These are phyloP conservation scores for Panellus pusillus DNA, from an alignment of 768 basidiomycete species.

Conservation along the genomic window DNA sequence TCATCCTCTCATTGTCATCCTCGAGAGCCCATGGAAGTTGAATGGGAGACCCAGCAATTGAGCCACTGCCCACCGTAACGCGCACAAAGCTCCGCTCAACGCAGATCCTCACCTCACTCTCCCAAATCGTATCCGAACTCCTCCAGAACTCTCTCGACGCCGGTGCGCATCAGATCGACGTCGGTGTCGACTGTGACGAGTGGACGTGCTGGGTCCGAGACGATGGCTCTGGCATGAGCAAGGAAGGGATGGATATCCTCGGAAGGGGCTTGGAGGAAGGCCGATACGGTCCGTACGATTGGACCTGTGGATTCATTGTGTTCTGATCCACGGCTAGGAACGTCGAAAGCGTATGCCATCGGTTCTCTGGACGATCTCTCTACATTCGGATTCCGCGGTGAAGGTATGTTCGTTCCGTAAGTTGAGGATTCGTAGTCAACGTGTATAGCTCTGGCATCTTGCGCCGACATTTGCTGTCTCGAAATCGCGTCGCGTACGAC, in stretches of 20 bases:
- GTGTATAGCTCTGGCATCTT: conserved; percentile 74
- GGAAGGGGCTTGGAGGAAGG: conserved; percentile 51
- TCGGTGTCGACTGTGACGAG: conserved; percentile 71
- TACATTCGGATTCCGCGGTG: conserved; percentile 91
- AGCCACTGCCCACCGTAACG: conserved; percentile 59
- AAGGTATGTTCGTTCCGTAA: conserved; percentile 56
- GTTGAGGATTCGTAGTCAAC: not conserved
- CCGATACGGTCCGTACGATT: conserved; percentile 64
- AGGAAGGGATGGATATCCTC: conserved; percentile 55
- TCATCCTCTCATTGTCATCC: no score
- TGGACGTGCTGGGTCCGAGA: conserved; percentile 89
- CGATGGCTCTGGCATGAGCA: conserved; percentile 76
- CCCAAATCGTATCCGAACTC: conserved; percentile 80
- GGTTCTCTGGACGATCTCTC: conserved; percentile 50
- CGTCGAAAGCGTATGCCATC: conserved; percentile 66
- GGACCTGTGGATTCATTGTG: not conserved
- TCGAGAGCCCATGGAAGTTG: no score
- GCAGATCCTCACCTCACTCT: conserved; percentile 78
- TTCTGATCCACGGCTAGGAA: conserved; percentile 42
- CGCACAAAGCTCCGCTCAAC: conserved; percentile 77
- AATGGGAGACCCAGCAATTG: conserved; percentile 26
- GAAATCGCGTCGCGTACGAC: conserved; percentile 81
- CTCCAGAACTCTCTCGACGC: conserved; percentile 92
- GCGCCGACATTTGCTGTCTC: conserved; percentile 73
- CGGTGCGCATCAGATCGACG: conserved; percentile 61